Evolutionary conservation across 257 asterid genomes (phyloP).

Genomic region (Gentiana dahurica): DNA sequence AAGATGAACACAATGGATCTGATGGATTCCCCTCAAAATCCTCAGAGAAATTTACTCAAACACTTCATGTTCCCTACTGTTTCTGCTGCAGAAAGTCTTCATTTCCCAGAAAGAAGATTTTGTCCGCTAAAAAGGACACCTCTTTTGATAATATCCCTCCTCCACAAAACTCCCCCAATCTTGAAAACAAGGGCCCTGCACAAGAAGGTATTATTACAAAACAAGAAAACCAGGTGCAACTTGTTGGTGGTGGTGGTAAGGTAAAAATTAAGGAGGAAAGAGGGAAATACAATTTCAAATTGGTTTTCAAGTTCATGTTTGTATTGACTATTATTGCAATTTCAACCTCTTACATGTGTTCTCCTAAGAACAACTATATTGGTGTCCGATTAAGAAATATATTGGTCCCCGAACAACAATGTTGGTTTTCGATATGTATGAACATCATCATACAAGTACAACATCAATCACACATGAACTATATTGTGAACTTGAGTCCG

Average conservation of each 20-base stretch:
- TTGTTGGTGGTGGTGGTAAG: conserved; percentile 5
- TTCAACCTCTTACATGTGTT: conserved; percentile 30
- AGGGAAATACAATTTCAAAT: conserved; percentile 30
- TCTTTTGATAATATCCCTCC: conserved; percentile 9
- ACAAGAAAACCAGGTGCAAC: conserved; percentile 8
- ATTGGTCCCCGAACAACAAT: conserved; percentile 2
- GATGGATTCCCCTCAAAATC: conserved; percentile 22
- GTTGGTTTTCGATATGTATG: background rate
- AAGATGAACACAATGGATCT: conserved; percentile 25
- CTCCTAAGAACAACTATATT: conserved; percentile 20
- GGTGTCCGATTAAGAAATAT: conserved; percentile 15
- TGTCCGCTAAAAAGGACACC: conserved; percentile 40
- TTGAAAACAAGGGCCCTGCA: conserved; percentile 2
- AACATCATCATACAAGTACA: background rate
- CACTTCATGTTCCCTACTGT: conserved; percentile 55
- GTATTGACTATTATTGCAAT: conserved; percentile 23
- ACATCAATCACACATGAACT: no score
- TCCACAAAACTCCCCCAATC: conserved; percentile 6
- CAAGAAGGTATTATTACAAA: conserved; percentile 6
- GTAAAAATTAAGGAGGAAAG: conserved; percentile 21
- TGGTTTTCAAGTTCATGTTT: conserved; percentile 33
- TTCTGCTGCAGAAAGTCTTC: conserved; percentile 47
- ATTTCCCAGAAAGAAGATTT: conserved; percentile 38
- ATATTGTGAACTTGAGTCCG: no score
- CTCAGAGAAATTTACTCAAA: conserved; percentile 21